These are phyloP conservation scores for Saccharomyces hybrid DNA, from an alignment of 1,139 yeast species.

Conservation along the genomic window DNA sequence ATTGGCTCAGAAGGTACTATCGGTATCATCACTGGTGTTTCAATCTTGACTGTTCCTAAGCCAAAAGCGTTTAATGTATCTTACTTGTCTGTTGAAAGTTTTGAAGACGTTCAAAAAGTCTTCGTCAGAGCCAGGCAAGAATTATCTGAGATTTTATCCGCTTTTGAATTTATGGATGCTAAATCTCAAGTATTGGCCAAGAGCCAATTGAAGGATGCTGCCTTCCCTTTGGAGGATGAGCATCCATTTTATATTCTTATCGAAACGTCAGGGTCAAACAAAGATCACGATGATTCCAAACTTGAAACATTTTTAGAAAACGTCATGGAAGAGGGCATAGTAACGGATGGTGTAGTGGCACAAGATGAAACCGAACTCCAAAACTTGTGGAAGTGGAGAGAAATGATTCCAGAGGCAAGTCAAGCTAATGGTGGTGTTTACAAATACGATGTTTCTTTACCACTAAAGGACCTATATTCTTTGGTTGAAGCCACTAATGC, in stretches of 20 bases:
- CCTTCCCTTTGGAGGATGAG: conserved; percentile 71
- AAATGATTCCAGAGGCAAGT: conserved; percentile 82
- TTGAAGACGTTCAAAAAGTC: conserved; percentile 73
- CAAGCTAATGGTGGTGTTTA: conserved; percentile 87
- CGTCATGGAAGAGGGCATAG: conserved; percentile 76
- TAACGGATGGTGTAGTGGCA: conserved; percentile 88
- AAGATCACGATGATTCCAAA: conserved; percentile 75
- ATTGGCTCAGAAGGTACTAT: conserved; percentile 92
- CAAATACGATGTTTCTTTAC: conserved; percentile 91
- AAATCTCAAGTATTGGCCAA: conserved; percentile 62
- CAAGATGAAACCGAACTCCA: conserved; percentile 85
- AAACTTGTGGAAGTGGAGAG: conserved; percentile 93
- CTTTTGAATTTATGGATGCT: conserved; percentile 91
- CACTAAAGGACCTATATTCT: conserved; percentile 68
- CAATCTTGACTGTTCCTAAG: conserved; percentile 85
- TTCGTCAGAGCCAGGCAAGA: conserved; percentile 74
- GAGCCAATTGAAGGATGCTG: conserved; percentile 42
- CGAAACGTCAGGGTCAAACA: conserved; percentile 90
- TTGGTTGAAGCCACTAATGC: conserved; percentile 67
- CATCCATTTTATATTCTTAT: conserved; percentile 85
- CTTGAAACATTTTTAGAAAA: conserved; percentile 72
- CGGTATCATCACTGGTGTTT: conserved; percentile 84
- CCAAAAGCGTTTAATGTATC: conserved; percentile 86
- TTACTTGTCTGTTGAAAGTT: conserved; percentile 72
- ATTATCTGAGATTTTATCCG: conserved; percentile 78